These are phyloP conservation scores for Samsoniella hepiali DNA, from an alignment of 2,329 filamentous ascomycete genomes.

Conservation along the genomic window DNA sequence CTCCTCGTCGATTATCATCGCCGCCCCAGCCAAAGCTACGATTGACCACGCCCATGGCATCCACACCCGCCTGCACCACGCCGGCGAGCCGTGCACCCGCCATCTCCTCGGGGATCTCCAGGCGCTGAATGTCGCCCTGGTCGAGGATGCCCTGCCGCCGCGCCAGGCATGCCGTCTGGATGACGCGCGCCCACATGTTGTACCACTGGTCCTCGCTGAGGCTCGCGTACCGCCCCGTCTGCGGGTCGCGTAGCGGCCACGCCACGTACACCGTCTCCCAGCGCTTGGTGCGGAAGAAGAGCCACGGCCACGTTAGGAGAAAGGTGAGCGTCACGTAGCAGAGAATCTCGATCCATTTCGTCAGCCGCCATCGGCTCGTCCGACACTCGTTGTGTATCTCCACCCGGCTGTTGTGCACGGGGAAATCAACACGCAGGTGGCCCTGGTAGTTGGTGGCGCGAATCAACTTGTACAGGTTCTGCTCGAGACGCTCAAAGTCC, in stretches of 20 bases:
- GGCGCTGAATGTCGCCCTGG: constrained; percentile 53
- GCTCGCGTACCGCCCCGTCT: constrained; percentile 44
- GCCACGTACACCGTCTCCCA: constrained; percentile 62
- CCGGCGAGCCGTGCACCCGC: constrained; percentile 37
- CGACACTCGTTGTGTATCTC: constrained; percentile 62
- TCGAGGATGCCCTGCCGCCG: constrained; percentile 54
- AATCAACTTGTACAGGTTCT: constrained; percentile 54
- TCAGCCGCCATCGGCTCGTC: constrained; percentile 64
- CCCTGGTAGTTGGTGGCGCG: constrained; percentile 66
- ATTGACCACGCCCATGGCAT: constrained; percentile 51
- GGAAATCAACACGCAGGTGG: constrained; percentile 55
- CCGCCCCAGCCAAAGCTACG: constrained; percentile 53
- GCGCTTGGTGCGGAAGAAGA: constrained; percentile 64
- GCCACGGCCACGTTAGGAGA: constrained; percentile 67
- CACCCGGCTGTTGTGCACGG: constrained; percentile 52
- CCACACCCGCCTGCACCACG: constrained; percentile 46
- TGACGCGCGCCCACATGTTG: constrained; percentile 58
- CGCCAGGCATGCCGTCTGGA: constrained; percentile 57
- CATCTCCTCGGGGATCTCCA: constrained; percentile 19
- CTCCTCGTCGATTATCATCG: constrained; percentile 25
- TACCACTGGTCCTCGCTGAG: constrained; percentile 60
- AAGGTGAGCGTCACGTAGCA: constrained; percentile 67
- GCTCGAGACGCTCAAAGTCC: constrained; percentile 52
- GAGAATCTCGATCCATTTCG: constrained; percentile 59
- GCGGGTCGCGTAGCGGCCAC: constrained; percentile 44